These are phyloP conservation scores for Ophiostoma triangulosporum DNA, from an alignment of 2,329 filamentous ascomycete species.

Conservation along the genomic window DNA sequence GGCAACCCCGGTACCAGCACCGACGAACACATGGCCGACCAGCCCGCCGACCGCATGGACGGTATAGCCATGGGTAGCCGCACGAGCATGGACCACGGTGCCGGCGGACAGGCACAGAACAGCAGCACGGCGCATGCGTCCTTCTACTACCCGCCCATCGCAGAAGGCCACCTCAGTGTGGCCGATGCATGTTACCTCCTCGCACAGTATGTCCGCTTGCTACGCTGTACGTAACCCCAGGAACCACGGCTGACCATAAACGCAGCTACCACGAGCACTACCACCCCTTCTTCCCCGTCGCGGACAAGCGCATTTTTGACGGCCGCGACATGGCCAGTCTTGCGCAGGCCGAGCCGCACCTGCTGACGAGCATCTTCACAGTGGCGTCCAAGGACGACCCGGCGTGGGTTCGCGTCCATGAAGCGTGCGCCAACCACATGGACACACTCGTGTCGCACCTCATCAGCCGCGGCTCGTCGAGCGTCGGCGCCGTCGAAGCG, in stretches of 20 bases:
- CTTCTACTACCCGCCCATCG: conserved; percentile 21
- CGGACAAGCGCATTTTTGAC: conserved; percentile 46
- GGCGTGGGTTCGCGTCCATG: conserved; percentile 48
- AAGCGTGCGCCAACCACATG: conserved; percentile 56
- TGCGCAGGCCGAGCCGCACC: conserved; percentile 47
- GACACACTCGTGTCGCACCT: conserved; percentile 53
- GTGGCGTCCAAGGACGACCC: conserved; percentile 60
- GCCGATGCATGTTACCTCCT: conserved; percentile 18
- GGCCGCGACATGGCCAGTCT: conserved; percentile 35
- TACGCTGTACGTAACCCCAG: too few relatives aligned
- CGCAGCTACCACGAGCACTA: conserved; percentile 45
- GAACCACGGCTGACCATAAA: neutral
- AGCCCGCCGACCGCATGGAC: neutral
- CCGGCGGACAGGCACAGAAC: neutral
- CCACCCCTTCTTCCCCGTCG: conserved; percentile 57
- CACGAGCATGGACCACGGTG: neutral
- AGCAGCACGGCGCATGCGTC: neutral
- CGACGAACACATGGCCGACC: neutral
- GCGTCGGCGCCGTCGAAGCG: conserved; percentile 58
- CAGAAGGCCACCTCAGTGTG: conserved; percentile 19
- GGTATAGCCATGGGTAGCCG: neutral
- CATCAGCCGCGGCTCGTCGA: conserved; percentile 51
- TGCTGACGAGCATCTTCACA: conserved; percentile 56
- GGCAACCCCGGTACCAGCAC: neutral
- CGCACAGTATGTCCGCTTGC: conserved; percentile 16